Conservation (phyloP, 495 filamentous ascomycete genomes). For the Chaetomium tenue region DNA sequence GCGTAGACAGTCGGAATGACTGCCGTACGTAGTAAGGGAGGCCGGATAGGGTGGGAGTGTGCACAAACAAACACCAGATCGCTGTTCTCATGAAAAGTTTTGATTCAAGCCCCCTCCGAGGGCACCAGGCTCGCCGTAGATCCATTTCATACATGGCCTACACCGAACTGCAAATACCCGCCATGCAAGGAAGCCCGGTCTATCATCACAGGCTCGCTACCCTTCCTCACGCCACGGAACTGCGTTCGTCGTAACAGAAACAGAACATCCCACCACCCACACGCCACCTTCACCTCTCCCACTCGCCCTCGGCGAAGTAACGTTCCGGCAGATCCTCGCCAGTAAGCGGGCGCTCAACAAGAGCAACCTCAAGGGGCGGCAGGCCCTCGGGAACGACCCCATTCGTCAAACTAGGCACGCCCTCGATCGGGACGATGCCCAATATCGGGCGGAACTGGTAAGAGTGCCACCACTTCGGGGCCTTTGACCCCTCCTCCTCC, state of each 20-base stretch:
- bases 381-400: slow-evolving; percentile 4
- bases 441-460: slow-evolving; percentile 90
- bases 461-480: slow-evolving; percentile 67
- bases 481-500: slow-evolving; percentile 18
- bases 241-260: neutral
- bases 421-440: slow-evolving; percentile 71
- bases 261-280: too few relatives aligned
- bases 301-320: slow-evolving; percentile 66
- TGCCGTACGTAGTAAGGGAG: too few relatives aligned
- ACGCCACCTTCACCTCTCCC: slow-evolving; percentile 25
- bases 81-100: neutral
- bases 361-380: slow-evolving; percentile 67
- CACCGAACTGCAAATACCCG: neutral
- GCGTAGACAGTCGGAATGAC: too few relatives aligned
- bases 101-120: neutral
- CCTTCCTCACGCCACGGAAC: neutral
- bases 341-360: slow-evolving; percentile 84
- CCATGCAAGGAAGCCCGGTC: neutral
- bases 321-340: slow-evolving; percentile 76
- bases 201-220: neutral
- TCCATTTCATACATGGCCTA: slow-evolving; percentile 10
- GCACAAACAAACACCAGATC: neutral
- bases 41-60: too few relatives aligned
- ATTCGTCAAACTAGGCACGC: slow-evolving; percentile 34
- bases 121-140: neutral